Conservation (phyloP, 2,329 filamentous ascomycete species). For the Fusarium sp. region DNA sequence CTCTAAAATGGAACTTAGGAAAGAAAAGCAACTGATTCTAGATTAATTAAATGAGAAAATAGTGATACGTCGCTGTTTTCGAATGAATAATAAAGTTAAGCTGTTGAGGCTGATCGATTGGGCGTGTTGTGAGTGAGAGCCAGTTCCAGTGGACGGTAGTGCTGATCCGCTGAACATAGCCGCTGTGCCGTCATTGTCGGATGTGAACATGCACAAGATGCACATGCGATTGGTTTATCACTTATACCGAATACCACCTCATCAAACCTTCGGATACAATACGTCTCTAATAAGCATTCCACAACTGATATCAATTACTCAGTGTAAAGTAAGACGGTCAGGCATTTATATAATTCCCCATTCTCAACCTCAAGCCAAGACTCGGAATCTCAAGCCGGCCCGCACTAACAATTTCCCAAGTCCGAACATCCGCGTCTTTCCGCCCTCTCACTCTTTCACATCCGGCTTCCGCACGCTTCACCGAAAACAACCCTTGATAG, state of each 20-base stretch:
- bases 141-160: background rate
- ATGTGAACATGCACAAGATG: background rate
- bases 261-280: background rate
- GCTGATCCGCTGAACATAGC: background rate
- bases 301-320: no score
- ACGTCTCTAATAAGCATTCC: no score
- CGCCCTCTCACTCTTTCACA: background rate
- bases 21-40: accelerated
- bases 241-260: background rate
- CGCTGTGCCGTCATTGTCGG: background rate
- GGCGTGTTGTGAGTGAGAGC: background rate
- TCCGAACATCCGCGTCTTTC: conserved; percentile 32
- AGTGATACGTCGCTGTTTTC: accelerated
- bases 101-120: background rate
- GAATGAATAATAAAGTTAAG: no score
- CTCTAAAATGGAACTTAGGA: accelerated
- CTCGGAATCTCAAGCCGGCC: conserved; percentile 18
- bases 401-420: conserved; percentile 31
- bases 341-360: no score
- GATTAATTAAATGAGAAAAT: accelerated
- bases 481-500: background rate
- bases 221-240: background rate
- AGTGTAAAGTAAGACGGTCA: no score
- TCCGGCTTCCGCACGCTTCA: conserved; percentile 31
- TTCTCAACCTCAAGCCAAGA: background rate